Base-by-base conservation (phyloP, 1,284 basidiomycete genomes). In the Trichosporon coremiiforme region DNA sequence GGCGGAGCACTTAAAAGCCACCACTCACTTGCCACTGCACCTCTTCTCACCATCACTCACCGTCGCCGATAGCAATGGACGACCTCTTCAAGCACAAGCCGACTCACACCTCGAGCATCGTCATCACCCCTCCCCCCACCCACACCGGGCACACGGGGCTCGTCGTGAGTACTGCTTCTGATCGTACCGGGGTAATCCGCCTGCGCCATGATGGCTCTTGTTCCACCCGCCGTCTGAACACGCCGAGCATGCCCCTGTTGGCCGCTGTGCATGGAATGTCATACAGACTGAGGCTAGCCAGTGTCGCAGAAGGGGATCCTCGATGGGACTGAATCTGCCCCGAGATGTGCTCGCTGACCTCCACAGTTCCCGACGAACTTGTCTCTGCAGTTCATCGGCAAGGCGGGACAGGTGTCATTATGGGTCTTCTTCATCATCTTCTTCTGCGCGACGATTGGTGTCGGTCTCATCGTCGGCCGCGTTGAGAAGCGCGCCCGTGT, bases 391-490 rank as follows among this genome's bases (percentile, higher is more conserved):
- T 62, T 62, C 57, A 62, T 62, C 57, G 57, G n/a, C 38, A 36
- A 45, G 62, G 33, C 69, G 7, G 35, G 36, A 1, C 65, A 57
- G 25, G 65, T 73, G 10, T 75, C 78, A 13, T 73, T 80, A 66
- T 80, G 79, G 79, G 75, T 82, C 31, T 71, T 80, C 68, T 79
- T 80, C 38, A 74, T 69, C 47, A 57, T 82, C 55, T 81, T 82
- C 72, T 74, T 78, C 25, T 70, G 72, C 2, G 79, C 75, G 41
- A 66, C 80, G 20, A 45, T 77, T 63, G 79, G 75, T 47, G 75
- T 77, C 9, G 65, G 73, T 22, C 36, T 79, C 67, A 70, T 81
- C 55, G 71, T 76, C 25, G 36, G 73, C n/a, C 73, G 80, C 63
- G 75, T 80, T 38, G 76, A 78, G 69, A 78, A 75, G 70, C 75